phyloP scores from a whole-genome alignment of 805 yeast genomes.

The Grigorovia transvaalensis region DNA sequence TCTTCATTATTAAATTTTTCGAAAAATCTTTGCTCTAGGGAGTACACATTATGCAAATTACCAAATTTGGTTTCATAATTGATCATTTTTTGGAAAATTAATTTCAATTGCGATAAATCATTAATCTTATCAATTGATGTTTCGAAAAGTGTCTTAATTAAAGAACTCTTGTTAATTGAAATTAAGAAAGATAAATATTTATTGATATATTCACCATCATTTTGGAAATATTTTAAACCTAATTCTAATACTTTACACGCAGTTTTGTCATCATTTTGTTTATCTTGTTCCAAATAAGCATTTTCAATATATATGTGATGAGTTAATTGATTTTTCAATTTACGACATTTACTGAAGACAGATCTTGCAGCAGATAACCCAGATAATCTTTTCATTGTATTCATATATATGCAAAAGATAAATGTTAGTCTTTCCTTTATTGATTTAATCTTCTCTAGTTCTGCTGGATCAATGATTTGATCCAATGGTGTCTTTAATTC shows the following conservation, averaged over 20 bases:
- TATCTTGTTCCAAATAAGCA: slow-evolving; percentile 67
- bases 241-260: slow-evolving; percentile 70
- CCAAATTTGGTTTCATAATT: slow-evolving; percentile 62
- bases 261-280: slow-evolving; percentile 52
- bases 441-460: slow-evolving; percentile 3
- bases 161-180: slow-evolving; percentile 53
- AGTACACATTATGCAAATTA: slow-evolving; percentile 54
- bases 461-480: slow-evolving; percentile 1
- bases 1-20: slow-evolving; percentile 56
- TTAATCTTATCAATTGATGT: slow-evolving; percentile 46
- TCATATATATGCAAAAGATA: slow-evolving; percentile 61
- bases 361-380: slow-evolving; percentile 67
- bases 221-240: slow-evolving; percentile 50
- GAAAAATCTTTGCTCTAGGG: slow-evolving; percentile 55
- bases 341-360: slow-evolving; percentile 61
- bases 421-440: slow-evolving; percentile 37
- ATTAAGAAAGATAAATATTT: slow-evolving; percentile 67
- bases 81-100: slow-evolving; percentile 48
- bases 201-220: slow-evolving; percentile 51
- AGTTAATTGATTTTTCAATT: slow-evolving; percentile 44
- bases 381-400: slow-evolving; percentile 52
- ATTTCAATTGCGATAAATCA: slow-evolving; percentile 30
- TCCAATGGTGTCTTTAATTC: slow-evolving; percentile 8
- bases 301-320: slow-evolving; percentile 72
- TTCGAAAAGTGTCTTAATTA: slow-evolving; percentile 77